These are phyloP conservation scores for Rhizopogon vulgaris DNA, from an alignment of 768 basidiomycete species.

Conservation along the genomic window DNA sequence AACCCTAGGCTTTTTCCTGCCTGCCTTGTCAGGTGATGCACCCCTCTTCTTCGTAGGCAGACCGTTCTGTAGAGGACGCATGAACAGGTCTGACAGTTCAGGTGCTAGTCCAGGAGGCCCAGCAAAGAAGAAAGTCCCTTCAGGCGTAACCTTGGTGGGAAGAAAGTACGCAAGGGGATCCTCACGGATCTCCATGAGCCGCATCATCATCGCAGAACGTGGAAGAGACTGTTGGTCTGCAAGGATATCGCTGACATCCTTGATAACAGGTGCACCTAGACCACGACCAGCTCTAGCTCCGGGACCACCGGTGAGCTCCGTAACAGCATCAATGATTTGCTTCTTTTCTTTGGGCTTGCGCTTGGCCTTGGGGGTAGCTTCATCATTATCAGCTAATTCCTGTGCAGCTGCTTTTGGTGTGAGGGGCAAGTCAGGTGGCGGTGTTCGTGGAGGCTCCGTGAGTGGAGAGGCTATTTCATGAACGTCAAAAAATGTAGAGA, in stretches of 20 bases:
- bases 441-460: conserved; percentile 70
- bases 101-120: conserved; percentile 81
- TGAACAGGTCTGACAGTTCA: conserved; percentile 79
- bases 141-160: conserved; percentile 67
- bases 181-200: conserved; percentile 77
- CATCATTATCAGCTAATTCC: conserved; percentile 30
- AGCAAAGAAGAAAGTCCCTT: conserved; percentile 74
- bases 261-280: conserved; percentile 47
- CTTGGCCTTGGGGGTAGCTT: conserved; percentile 34
- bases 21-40: conserved; percentile 48
- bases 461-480: conserved; percentile 60
- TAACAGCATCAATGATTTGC: conserved; percentile 86
- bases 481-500: conserved; percentile 2
- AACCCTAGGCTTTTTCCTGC: conserved; percentile 55
- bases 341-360: conserved; percentile 69
- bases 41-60: conserved; percentile 54
- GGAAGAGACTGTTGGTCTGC: conserved; percentile 83
- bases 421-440: conserved; percentile 54
- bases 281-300: conserved; percentile 50
- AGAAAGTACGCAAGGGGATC: conserved; percentile 84
- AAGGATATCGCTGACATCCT: conserved; percentile 64
- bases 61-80: conserved; percentile 59
- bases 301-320: conserved; percentile 69
- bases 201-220: conserved; percentile 77
- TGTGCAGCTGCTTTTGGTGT: conserved; percentile 43